Percentiles rank a stretch among this genome's conserved stretches.
These are phyloP conservation scores for Cladosporium sphaerospermum DNA, from an alignment of 2,329 filamentous ascomycete species.

Conservation along the genomic window DNA sequence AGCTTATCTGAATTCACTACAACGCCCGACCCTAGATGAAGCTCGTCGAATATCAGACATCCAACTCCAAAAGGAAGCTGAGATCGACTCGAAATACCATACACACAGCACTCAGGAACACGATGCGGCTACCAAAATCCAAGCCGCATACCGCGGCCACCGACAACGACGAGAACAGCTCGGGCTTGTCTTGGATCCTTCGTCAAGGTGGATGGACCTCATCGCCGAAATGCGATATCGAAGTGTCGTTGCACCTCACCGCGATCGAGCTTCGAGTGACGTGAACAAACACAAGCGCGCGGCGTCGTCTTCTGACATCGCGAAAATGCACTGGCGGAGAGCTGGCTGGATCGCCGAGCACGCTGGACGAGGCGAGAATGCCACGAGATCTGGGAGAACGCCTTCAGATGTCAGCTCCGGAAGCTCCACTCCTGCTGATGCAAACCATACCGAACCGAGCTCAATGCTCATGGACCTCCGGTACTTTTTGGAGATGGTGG, in stretches of 20 bases:
- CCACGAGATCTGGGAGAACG: slow-evolving; percentile 21
- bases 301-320: slow-evolving; percentile 15
- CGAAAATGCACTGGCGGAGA: slow-evolving; percentile 69
- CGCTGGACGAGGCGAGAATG: slow-evolving; percentile 59
- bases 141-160: slow-evolving; percentile 70
- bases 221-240: slow-evolving; percentile 27
- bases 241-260: slow-evolving; percentile 20
- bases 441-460: slow-evolving; percentile 38
- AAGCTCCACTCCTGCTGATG: slow-evolving; percentile 38
- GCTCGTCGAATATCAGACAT: slow-evolving; percentile 20
- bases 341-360: slow-evolving; percentile 62
- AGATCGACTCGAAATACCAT: slow-evolving; percentile 21
- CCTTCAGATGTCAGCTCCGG: slow-evolving; percentile 31
- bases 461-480: slow-evolving; percentile 75
- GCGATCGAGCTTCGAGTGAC: neutral
- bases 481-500: slow-evolving; percentile 73
- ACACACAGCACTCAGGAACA: slow-evolving; percentile 19
- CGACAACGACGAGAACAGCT: slow-evolving; percentile 63
- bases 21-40: slow-evolving; percentile 16
- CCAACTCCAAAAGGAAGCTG: slow-evolving; percentile 21
- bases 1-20: slow-evolving; percentile 23
- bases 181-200: slow-evolving; percentile 62
- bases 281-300: slow-evolving; percentile 13
- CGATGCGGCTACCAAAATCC: slow-evolving; percentile 28
- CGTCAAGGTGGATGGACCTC: slow-evolving; percentile 64